Evolutionary conservation across 2,329 filamentous ascomycete species (phyloP), one percentile per base, ranked within the genome.

Genomic region (Arthrobotrys sphaeroides): DNA sequence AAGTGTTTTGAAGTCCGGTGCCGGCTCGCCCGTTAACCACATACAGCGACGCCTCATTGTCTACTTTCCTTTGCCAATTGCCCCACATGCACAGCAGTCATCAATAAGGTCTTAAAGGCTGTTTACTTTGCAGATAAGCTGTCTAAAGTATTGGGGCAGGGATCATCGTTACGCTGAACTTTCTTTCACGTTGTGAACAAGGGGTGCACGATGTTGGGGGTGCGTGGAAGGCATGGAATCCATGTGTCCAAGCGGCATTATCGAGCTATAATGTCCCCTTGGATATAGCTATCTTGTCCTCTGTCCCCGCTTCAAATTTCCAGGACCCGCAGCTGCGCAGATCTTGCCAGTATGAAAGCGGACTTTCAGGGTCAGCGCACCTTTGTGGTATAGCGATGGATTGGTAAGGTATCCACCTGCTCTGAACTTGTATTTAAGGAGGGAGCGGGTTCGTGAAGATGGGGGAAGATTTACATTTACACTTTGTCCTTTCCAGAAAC

Each of bases 391-490:
- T 53, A 53, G 28, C 10, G 16, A 33, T 33, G 49, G 12, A 20
- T n/a, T 20, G 16, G 49, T 36, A 36, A 53, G 26, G 24, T 16
- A 26, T 53, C 49, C 49, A 53, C 49, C 36, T 53, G n/a, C 5
- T 12, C 10, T 22, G 49, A 9, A 36, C 20, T 20, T 33, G 64
- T 68, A 68, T 42, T 60, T 68, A 68, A 68, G 31, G 40, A 60
- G 64, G 16, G n/a, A 43, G n/a, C 16, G 7, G 9, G 18, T 22
- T 60, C 9, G 20, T 31, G 45, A 24, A 6, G 26, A 28, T 18
- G n/a, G 5, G 5, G 18, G 16, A n/a, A n/a, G 51, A 68, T 68
- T 59, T 51, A 36, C 64, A 42, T 51, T 28, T 51, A 36, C 64
- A 42, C 42, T 28, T 31, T 40, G n/a, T 33, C 31, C 40, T 60